phyloP scores from a whole-genome alignment of 129 eudicot genomes.

The Centaurea solstitialis region DNA sequence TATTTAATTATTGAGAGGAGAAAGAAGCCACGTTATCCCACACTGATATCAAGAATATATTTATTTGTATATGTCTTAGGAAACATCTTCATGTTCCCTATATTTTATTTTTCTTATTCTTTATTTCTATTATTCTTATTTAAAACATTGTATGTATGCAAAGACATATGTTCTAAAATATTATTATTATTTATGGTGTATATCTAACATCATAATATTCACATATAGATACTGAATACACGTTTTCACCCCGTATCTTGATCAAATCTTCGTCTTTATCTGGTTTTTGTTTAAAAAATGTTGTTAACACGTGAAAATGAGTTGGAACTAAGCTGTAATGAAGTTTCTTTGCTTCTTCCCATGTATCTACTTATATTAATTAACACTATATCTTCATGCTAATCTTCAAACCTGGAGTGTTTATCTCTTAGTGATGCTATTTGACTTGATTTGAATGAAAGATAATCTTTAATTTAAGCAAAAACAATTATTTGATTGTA shows the following conservation, averaged over 20 bases:
- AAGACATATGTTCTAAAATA: background rate
- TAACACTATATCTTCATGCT: conserved; percentile 10
- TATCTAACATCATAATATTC: background rate
- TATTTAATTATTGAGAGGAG: background rate
- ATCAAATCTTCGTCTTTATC: background rate
- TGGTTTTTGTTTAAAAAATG: background rate
- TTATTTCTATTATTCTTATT: conserved; percentile 6
- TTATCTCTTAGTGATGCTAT: background rate
- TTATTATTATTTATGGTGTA: conserved; percentile 1
- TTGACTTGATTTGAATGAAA: conserved; percentile 8
- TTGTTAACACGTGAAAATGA: conserved; percentile 34
- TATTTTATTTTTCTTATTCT: background rate
- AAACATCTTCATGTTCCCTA: conserved; percentile 39
- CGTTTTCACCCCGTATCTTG: conserved; percentile 12
- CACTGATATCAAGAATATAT: background rate
- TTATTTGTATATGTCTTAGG: conserved; percentile 28
- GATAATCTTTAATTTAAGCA: background rate
- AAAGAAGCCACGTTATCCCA: background rate
- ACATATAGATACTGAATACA: background rate
- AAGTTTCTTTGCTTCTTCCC: conserved; percentile 29
- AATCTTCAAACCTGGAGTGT: conserved; percentile 3
- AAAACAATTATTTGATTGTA: background rate
- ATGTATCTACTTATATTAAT: conserved; percentile 24
- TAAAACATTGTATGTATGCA: background rate
- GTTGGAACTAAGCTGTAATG: conserved; percentile 25